Evolutionary conservation across 1,284 basidiomycete genomes (phyloP).

Genomic region (Macrocybe sp.): DNA sequence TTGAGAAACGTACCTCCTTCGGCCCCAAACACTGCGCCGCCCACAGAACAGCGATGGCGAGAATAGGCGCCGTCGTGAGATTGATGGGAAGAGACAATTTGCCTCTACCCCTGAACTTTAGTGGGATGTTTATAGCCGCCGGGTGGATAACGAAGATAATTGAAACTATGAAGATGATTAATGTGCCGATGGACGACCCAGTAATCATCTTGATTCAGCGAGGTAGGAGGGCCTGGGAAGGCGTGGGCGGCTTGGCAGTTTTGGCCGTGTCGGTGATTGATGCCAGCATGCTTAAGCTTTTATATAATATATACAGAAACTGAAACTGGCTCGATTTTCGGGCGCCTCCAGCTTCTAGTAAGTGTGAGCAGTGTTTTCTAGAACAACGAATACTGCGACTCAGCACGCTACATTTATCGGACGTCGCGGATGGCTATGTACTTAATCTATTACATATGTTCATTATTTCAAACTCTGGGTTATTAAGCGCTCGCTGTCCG

Average conservation of each 20-base stretch:
- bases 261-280: too few species aligned
- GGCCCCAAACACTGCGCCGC: conserved; percentile 25
- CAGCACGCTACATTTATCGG: too few species aligned
- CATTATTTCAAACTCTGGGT: too few species aligned
- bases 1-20: conserved; percentile 10
- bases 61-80: conserved; percentile 26
- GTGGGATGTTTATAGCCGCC: conserved; percentile 17
- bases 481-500: too few species aligned
- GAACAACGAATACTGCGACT: too few species aligned
- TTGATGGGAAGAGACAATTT: conserved; percentile 19
- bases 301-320: too few species aligned
- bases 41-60: conserved; percentile 25
- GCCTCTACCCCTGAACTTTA: conserved; percentile 6
- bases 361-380: too few species aligned
- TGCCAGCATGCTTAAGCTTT: too few species aligned
- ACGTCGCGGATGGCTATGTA: too few species aligned
- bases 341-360: too few species aligned
- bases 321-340: too few species aligned
- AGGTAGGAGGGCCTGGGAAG: background rate
- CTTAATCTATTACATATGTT: too few species aligned
- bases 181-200: conserved; percentile 20
- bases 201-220: conserved; percentile 19
- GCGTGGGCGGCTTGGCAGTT: background rate
- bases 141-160: conserved; percentile 25
- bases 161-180: conserved; percentile 24